Conservation (phyloP, 495 filamentous ascomycete species). For the Penicillium subrubescens region DNA sequence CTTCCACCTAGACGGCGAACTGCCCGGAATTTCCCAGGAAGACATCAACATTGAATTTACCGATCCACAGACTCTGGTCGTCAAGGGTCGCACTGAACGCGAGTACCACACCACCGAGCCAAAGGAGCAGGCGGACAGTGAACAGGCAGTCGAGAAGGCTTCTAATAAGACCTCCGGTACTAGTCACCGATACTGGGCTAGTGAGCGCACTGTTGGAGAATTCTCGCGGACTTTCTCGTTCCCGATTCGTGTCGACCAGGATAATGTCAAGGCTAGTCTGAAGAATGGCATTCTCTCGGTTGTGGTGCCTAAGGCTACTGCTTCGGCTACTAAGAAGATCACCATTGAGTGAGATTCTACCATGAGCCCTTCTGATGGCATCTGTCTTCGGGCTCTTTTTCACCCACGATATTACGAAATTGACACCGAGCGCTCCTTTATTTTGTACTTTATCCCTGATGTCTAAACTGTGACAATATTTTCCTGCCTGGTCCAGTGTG, state of each 20-base stretch:
- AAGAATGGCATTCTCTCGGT: conserved; percentile 79
- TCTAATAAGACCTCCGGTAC: conserved; percentile 5
- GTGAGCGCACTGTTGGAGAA: conserved; percentile 78
- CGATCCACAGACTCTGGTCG: conserved; percentile 74
- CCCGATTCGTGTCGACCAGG: conserved; percentile 73
- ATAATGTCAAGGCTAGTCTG: conserved; percentile 73
- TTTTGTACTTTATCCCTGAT: not conserved
- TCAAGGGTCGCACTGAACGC: conserved; percentile 64
- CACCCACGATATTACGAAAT: not conserved
- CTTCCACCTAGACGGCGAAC: conserved; percentile 88
- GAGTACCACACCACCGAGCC: conserved; percentile 50
- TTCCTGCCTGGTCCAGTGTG: not conserved
- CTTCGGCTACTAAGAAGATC: conserved; percentile 55
- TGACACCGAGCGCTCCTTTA: not conserved
- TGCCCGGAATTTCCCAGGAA: conserved; percentile 80
- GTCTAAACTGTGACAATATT: not conserved
- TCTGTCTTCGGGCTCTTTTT: not conserved
- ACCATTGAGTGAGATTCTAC: conserved; percentile 53
- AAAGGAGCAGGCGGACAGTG: conserved; percentile 45
- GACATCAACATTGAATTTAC: conserved; percentile 84
- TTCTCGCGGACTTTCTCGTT: conserved; percentile 86
- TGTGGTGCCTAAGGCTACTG: conserved; percentile 75
- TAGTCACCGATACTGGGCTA: conserved; percentile 73
- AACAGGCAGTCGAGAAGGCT: conserved; percentile 23
- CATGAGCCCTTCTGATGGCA: not conserved